These are phyloP conservation scores for Nemania bipapillata DNA, from an alignment of 2,329 filamentous ascomycete genomes.

Conservation along the genomic window DNA sequence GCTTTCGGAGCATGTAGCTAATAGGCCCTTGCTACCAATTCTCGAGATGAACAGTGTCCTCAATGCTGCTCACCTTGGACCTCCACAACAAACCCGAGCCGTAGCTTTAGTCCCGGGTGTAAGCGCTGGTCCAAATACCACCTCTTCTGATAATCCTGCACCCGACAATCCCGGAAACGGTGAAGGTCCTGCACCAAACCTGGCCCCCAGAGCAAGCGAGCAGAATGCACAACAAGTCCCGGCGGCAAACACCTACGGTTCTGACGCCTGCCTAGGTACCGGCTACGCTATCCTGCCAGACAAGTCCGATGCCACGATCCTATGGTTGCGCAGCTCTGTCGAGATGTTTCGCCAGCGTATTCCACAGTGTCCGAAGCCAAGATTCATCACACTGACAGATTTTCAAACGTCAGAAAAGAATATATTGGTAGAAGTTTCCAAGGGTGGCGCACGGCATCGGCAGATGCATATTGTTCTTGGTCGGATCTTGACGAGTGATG, in stretches of 20 bases:
- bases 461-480: slow-evolving; percentile 43
- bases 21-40: slow-evolving; percentile 45
- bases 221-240: not conserved
- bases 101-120: slow-evolving; percentile 21
- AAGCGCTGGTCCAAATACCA: not conserved
- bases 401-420: slow-evolving; percentile 47
- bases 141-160: slow-evolving; percentile 11
- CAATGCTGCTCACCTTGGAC: slow-evolving; percentile 31
- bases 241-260: slow-evolving; percentile 15
- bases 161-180: not conserved
- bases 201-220: not conserved
- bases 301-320: slow-evolving; percentile 45
- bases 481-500: slow-evolving; percentile 38
- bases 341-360: slow-evolving; percentile 45
- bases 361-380: slow-evolving; percentile 41
- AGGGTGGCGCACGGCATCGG: slow-evolving; percentile 37
- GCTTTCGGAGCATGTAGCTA: slow-evolving; percentile 45
- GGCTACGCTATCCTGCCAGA: slow-evolving; percentile 48
- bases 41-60: slow-evolving; percentile 48
- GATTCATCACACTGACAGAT: slow-evolving; percentile 45
- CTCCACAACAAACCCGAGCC: slow-evolving; percentile 19
- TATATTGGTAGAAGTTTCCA: slow-evolving; percentile 44
- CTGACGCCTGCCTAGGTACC: slow-evolving; percentile 43
- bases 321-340: slow-evolving; percentile 45
- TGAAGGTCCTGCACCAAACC: slow-evolving; percentile 6